A percentile compares a stretch with the other conserved stretches of the same genome.
phyloP scores from a whole-genome alignment of 768 basidiomycete genomes.

The Tylopilus sp. region DNA sequence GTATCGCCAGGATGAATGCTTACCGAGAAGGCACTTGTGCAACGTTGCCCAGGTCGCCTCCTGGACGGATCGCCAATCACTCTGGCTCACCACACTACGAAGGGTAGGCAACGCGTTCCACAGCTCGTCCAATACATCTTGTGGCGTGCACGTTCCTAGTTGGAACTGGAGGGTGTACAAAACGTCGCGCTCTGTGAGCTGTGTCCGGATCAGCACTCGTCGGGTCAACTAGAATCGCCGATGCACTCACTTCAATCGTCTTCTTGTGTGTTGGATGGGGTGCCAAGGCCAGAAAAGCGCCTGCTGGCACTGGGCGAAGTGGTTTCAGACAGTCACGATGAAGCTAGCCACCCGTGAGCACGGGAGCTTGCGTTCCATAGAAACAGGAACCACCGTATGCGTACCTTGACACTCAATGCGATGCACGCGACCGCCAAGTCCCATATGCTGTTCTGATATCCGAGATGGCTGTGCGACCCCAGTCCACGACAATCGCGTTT shows the following conservation, averaged over 20 bases:
- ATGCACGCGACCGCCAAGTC: conserved; percentile 57
- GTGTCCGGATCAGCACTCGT: background rate
- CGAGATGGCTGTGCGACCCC: background rate
- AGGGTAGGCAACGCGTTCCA: conserved; percentile 55
- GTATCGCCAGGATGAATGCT: background rate
- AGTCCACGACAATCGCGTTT: background rate
- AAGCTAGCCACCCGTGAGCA: conserved; percentile 36
- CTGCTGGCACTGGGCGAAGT: conserved; percentile 47
- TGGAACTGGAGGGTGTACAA: conserved; percentile 44
- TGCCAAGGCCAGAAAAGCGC: conserved; percentile 49
- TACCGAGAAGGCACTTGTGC: conserved; percentile 41
- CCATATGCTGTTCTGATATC: conserved; percentile 43
- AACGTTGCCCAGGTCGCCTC: conserved; percentile 49
- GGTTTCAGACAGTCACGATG: conserved; percentile 63
- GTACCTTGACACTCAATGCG: conserved; percentile 60
- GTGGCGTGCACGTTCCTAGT: conserved; percentile 52
- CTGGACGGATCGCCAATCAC: conserved; percentile 46
- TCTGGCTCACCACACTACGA: conserved; percentile 34
- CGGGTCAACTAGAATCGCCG: background rate
- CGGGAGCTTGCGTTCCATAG: background rate
- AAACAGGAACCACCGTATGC: background rate
- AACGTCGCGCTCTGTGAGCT: conserved; percentile 58
- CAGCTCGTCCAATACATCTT: conserved; percentile 51
- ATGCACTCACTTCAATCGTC: conserved; percentile 50
- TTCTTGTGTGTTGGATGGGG: conserved; percentile 43